phyloP scores from a whole-genome alignment of 495 filamentous ascomycete species.

The Penicillium nucicola region DNA sequence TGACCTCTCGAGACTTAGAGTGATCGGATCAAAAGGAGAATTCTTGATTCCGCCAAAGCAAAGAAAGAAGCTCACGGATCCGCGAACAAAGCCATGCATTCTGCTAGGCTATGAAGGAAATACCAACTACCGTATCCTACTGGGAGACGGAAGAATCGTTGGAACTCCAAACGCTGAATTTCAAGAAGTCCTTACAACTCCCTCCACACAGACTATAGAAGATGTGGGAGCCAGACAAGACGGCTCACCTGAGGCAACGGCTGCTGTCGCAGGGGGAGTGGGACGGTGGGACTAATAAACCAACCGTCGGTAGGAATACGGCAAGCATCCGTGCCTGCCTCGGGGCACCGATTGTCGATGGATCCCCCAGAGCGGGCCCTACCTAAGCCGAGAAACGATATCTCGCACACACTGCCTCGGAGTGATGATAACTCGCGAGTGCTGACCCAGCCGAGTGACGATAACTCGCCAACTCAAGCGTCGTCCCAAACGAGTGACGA shows the following conservation, averaged over 20 bases:
- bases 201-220: constrained; percentile 18
- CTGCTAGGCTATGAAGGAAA: constrained; percentile 21
- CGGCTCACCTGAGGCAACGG: constrained; percentile 11
- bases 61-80: constrained; percentile 23
- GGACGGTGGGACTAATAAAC: constrained; percentile 15
- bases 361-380: constrained; percentile 2
- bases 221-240: constrained; percentile 12
- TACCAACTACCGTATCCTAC: constrained; percentile 23
- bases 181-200: constrained; percentile 18
- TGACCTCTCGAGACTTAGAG: constrained; percentile 21
- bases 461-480: constrained; percentile 3
- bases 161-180: constrained; percentile 16
- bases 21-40: constrained; percentile 18
- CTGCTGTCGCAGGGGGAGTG: constrained; percentile 17
- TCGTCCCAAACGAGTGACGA: constrained; percentile 6
- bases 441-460: constrained; percentile 4
- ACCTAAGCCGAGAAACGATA: background rate
- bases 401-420: constrained; percentile 12
- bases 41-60: constrained; percentile 14
- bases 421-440: constrained; percentile 8
- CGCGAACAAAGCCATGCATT: constrained; percentile 16
- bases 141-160: constrained; percentile 21
- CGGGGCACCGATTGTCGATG: constrained; percentile 8
- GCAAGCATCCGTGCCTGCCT: constrained; percentile 11
- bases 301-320: constrained; percentile 10